Conservation (phyloP, 129 eudicot species). For the Artemisia argyi region DNA sequence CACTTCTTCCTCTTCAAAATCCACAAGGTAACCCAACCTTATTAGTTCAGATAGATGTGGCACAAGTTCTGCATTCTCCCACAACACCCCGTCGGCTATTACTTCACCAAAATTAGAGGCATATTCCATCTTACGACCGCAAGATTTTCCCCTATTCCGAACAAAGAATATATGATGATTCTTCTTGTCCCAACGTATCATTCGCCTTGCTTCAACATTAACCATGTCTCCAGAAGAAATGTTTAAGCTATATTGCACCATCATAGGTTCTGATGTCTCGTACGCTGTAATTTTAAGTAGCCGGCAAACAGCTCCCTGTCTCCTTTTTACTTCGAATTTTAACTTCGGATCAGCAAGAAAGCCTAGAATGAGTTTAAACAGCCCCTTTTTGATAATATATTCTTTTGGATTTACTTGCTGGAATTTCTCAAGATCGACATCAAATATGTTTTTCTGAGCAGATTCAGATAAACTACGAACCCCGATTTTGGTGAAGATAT, state of each 20-base stretch:
- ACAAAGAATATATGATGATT: conserved; percentile 18
- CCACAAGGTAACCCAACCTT: conserved; percentile 46
- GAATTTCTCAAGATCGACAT: conserved; percentile 2
- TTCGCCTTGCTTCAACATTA: conserved; percentile 28
- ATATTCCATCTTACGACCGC: conserved; percentile 39
- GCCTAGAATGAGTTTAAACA: conserved; percentile 46
- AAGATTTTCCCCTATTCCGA: conserved; percentile 33
- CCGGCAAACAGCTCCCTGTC: conserved; percentile 36
- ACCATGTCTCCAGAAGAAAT: conserved; percentile 36
- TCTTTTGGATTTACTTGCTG: conserved; percentile 30
- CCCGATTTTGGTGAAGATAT: conserved; percentile 39
- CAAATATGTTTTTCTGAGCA: conserved; percentile 31
- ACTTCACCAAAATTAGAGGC: conserved; percentile 45
- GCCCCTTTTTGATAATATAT: conserved; percentile 18
- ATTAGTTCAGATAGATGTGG: conserved; percentile 42
- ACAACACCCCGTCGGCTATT: conserved; percentile 48
- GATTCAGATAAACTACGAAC: conserved; percentile 45
- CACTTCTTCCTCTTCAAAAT: conserved; percentile 53
- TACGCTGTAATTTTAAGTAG: conserved; percentile 34
- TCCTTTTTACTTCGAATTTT: conserved; percentile 30
- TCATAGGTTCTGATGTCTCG: conserved; percentile 34
- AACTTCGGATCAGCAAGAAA: conserved; percentile 36
- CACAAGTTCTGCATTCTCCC: conserved; percentile 50
- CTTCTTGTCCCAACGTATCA: conserved; percentile 58
- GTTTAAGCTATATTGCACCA: conserved; percentile 25